Conservation (phyloP, 2,329 filamentous ascomycete genomes). For the Fusarium sp. region DNA sequence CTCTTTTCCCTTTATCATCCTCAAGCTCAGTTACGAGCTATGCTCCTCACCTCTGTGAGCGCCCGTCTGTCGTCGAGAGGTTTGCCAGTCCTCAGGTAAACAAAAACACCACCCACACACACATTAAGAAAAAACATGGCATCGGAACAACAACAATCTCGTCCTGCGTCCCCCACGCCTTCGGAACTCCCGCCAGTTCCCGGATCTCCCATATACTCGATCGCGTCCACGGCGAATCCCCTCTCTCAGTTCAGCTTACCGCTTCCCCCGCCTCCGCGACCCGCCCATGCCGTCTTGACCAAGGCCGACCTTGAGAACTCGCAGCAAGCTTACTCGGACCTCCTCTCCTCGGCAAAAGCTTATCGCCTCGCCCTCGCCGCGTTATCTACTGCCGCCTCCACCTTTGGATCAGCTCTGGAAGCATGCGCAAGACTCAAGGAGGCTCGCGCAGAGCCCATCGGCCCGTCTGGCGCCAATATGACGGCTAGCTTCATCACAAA, state of each 20-base stretch:
- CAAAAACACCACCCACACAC: not conserved
- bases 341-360: conserved; percentile 70
- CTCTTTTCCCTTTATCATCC: not conserved
- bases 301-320: conserved; percentile 72
- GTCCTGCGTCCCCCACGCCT: conserved; percentile 61
- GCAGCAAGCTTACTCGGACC: conserved; percentile 70
- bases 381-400: conserved; percentile 69
- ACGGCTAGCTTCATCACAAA: conserved; percentile 60
- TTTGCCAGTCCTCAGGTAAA: conserved; percentile 21
- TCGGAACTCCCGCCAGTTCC: conserved; percentile 71
- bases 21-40: conserved; percentile 10
- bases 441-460: conserved; percentile 68
- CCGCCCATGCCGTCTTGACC: conserved; percentile 69
- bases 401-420: conserved; percentile 73
- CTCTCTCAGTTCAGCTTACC: conserved; percentile 69
- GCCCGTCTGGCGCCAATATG: conserved; percentile 52
- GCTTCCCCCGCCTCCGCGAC: conserved; percentile 67
- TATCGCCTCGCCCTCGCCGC: conserved; percentile 71
- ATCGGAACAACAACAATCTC: conserved; percentile 41
- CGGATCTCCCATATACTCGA: conserved; percentile 70
- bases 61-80: conserved; percentile 17
- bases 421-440: conserved; percentile 76
- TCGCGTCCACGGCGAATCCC: conserved; percentile 71
- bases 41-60: conserved; percentile 6
- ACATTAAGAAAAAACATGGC: conserved; percentile 47